Evolutionary conservation across 2,329 filamentous ascomycete species (phyloP), one percentile per base, ranked within the genome.

Genomic region (Cryphonectria nitschkei): DNA sequence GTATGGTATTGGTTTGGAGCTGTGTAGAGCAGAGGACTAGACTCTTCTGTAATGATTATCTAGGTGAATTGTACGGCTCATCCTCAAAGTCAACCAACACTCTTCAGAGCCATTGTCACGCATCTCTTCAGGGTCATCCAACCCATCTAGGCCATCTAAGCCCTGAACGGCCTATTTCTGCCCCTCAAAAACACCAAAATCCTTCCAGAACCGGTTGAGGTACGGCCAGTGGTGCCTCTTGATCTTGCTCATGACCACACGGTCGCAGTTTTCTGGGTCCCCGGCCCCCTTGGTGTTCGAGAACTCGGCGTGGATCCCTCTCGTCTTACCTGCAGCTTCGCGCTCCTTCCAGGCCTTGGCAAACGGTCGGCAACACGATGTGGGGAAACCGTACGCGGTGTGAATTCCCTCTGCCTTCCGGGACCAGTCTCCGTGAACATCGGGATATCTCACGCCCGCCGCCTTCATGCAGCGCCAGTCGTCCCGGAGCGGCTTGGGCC

Each of bases 381-480:
- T 14, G 9, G 56, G 56, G 56, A 60, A 60, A 2, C 56, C 56
- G 14, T n/a, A 60, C 26, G 56, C 14, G 16, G 56, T 60, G 56
- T 60, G 56, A 14, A 60, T 29, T 32, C 56, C 56, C 19, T 60
- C 56, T 9, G 5, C 0, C 32, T 60, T 60, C 32, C 56, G 56
- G 14, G 56, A 60, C 56, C 56, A 60, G 29, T 60, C 56, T 29
- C 56, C 56, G 56, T 60, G 56, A 11, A 60, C 32, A 4, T 29
- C 26, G 7, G 56, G 56, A 16, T 60, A 60, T 29, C 7, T 14
- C 26, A 60, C 56, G 6, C 56, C 56, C 32, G 56, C 29, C 1
- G 26, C 29, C 56, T 60, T 60, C 56, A 60, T 60, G 56, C 56
- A 60, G 29, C 29, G 32, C 56, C 56, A 60, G 56, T 60, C 56